Base-by-base conservation (phyloP, 2,329 filamentous ascomycete genomes). In the Arthrinium puccinioides region DNA sequence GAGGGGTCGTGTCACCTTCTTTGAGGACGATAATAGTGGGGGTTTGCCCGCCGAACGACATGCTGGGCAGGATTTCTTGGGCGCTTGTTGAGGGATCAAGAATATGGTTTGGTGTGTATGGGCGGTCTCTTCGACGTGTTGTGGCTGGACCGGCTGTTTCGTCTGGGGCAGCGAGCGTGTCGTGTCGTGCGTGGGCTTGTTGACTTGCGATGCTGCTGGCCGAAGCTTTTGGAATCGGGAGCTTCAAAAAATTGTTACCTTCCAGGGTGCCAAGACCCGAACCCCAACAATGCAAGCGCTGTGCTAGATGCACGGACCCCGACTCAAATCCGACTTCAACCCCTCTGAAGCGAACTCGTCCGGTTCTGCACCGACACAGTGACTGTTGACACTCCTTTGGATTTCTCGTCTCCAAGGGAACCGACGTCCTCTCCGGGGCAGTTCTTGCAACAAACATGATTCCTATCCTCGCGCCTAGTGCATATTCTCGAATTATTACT, bases 11-110 rank as follows among this genome's bases (percentile, higher is more conserved):
- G 82, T 62, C 61, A 94, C 89, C 89, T 75, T 96, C 90, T 72
- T 92, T 94, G 60, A 97, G 79, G 72, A 97, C 89, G 66, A 97
- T 87, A 63, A 96, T 96, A 54, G 90, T 96, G 63, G 90, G 90
- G 61, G 90, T 92, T 69, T 96, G 90, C 62, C 89, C 89, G 70
- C 87, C 87, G 72, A 96, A 96, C 62, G 89, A 94, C 89, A 96
- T 95, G 51, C 55, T 72, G 59, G 47, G 25, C 25, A n/a, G n/a
- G 10, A 27, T 14, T 11, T 8, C 25, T 14, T 11, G 25, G 25
- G 5, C 6, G 13, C 15, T 14, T 11, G 15, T 14, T 27, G 15
- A 27, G 25, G 15, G 15, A 27, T 14, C 6, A 11, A 8, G 25
- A 5, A 8, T 27, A 27, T 14, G 5, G 13, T 5, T 9, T 27